A percentile compares a stretch with the other conserved stretches of the same genome.
Evolutionary conservation across 139 green algal genomes (phyloP).

Genomic region (Chlorella sorokiniana): DNA sequence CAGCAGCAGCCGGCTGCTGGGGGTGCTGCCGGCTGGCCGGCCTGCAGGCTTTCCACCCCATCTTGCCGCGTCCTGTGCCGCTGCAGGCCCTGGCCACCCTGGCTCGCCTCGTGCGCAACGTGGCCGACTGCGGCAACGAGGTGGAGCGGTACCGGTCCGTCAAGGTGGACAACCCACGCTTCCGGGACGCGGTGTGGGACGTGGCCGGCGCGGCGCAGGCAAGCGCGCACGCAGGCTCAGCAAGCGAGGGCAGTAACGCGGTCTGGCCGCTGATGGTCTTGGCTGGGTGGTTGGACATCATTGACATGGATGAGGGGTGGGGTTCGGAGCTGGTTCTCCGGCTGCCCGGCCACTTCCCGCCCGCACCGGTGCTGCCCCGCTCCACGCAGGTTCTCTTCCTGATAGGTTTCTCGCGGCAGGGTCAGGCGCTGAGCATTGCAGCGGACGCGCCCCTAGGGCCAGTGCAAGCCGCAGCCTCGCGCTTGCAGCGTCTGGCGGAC

Average conservation of each 20-base stretch:
- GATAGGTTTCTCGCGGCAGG: slow-evolving; percentile 30
- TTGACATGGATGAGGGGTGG: background rate
- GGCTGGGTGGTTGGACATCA: background rate
- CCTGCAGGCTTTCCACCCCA: too few relatives aligned
- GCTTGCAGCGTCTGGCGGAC: slow-evolving; percentile 16
- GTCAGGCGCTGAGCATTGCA: background rate
- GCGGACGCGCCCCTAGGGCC: slow-evolving; percentile 17
- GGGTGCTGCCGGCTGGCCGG: too few relatives aligned
- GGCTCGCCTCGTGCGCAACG: slow-evolving; percentile 16
- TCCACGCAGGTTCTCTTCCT: slow-evolving; percentile 17
- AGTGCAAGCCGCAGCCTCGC: background rate
- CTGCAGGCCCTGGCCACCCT: slow-evolving; percentile 13
- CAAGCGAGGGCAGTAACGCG: too few relatives aligned
- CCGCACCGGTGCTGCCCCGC: background rate
- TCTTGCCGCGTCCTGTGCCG: too few relatives aligned
- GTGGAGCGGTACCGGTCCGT: slow-evolving; percentile 11
- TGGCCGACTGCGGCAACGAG: slow-evolving; percentile 31
- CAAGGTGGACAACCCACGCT: slow-evolving; percentile 27
- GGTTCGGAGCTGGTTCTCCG: background rate
- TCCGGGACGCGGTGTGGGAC: slow-evolving; percentile 21
- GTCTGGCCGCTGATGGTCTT: too few relatives aligned
- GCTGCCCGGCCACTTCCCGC: background rate
- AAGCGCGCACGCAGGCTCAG: too few relatives aligned
- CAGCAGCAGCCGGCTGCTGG: too few relatives aligned
- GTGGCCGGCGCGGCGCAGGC: slow-evolving; percentile 27